phyloP scores from a whole-genome alignment of 768 basidiomycete genomes.

The Paxillus rubicundulus region DNA sequence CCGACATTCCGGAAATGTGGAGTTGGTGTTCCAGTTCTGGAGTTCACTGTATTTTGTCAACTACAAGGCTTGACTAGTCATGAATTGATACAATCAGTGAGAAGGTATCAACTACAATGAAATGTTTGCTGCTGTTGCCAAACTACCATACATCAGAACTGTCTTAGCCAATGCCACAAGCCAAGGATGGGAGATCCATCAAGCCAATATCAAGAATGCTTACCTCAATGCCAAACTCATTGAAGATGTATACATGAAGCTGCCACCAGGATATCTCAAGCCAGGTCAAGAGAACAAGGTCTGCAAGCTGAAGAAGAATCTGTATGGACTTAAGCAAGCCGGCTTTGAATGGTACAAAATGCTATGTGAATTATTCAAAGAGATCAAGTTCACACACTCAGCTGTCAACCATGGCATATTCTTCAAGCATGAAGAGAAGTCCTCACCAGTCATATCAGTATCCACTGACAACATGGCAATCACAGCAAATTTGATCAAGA shows the following conservation, averaged over 20 bases:
- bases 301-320: conserved; percentile 23
- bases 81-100: conserved; percentile 32
- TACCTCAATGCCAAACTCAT: conserved; percentile 15
- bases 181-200: conserved; percentile 13
- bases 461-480: conserved; percentile 4
- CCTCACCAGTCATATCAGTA: background rate
- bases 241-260: conserved; percentile 22
- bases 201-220: conserved; percentile 11
- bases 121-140: conserved; percentile 31
- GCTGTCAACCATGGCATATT: conserved; percentile 3
- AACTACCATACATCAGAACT: conserved; percentile 1
- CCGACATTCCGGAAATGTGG: too few relatives aligned
- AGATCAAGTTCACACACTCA: conserved; percentile 2
- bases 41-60: too few relatives aligned
- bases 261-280: conserved; percentile 10
- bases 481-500: background rate
- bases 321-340: conserved; percentile 34
- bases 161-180: conserved; percentile 1
- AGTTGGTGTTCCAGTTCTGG: too few relatives aligned
- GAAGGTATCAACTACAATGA: conserved; percentile 35
- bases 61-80: conserved; percentile 35
- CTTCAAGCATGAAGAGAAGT: background rate
- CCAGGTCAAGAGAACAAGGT: conserved; percentile 3
- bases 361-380: background rate
- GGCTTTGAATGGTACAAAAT: conserved; percentile 22